These are phyloP conservation scores for Psilocybe azurescens DNA, from an alignment of 768 basidiomycete genomes.

Conservation along the genomic window DNA sequence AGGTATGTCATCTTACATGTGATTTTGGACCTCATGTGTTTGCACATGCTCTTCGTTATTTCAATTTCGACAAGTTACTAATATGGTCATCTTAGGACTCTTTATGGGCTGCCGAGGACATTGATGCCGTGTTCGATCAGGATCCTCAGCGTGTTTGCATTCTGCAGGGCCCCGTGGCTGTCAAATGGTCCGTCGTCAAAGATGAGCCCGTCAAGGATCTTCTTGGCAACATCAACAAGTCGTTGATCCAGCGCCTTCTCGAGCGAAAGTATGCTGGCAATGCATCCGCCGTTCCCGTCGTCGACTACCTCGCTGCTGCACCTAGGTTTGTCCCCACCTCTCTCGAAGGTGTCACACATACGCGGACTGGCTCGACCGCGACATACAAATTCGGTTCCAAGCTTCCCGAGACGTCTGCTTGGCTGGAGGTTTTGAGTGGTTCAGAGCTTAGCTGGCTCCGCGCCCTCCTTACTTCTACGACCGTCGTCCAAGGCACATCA, in stretches of 20 bases:
- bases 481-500: conserved; percentile 83
- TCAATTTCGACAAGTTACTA: conserved; percentile 19
- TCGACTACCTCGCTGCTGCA: conserved; percentile 79
- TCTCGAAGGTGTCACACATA: conserved; percentile 46
- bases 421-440: conserved; percentile 88
- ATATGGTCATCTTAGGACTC: conserved; percentile 68
- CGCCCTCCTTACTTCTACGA: conserved; percentile 81
- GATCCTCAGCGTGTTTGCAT: conserved; percentile 98
- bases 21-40: conserved; percentile 12
- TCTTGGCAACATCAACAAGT: conserved; percentile 83
- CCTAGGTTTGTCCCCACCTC: conserved; percentile 39
- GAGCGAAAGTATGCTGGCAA: conserved; percentile 82
- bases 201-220: conserved; percentile 95
- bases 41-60: conserved; percentile 8
- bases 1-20: conserved; percentile 55
- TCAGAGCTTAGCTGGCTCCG: conserved; percentile 84
- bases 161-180: conserved; percentile 95
- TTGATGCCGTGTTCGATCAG: conserved; percentile 98
- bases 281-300: conserved; percentile 69
- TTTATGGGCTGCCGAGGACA: conserved; percentile 97
- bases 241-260: conserved; percentile 80
- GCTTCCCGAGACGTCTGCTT: conserved; percentile 67
- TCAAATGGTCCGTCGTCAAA: conserved; percentile 83
- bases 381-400: conserved; percentile 54
- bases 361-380: conserved; percentile 47